Percentiles rank a stretch among this genome's conserved stretches.
Evolutionary conservation across 306 rosid species (phyloP).

Genomic region (Acacia melanoxylon): DNA sequence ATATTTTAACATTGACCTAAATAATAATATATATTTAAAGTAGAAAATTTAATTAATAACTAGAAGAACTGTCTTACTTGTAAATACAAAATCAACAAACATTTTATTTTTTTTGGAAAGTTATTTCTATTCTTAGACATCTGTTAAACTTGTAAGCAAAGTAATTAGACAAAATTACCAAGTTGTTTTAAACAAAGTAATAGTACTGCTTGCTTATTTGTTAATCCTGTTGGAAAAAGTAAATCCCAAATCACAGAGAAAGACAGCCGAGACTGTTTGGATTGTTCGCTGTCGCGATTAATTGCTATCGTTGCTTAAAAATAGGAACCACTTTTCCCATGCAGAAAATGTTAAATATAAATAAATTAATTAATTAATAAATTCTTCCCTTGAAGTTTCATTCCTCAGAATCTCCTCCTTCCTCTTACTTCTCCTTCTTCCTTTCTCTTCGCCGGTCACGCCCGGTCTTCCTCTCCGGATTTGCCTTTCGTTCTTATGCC

Average conservation of each 20-base stretch:
- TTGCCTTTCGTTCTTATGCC: background rate
- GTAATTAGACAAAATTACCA: background rate
- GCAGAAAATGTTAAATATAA: background rate
- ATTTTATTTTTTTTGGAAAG: background rate
- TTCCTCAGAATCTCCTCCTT: background rate
- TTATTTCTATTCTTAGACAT: background rate
- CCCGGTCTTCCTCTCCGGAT: background rate
- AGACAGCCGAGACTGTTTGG: background rate
- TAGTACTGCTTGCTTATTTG: background rate
- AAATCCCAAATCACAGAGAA: background rate
- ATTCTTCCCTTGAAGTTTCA: background rate
- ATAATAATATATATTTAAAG: too few species aligned
- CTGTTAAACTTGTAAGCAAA: background rate
- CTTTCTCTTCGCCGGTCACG: conserved; percentile 12
- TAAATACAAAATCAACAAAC: background rate
- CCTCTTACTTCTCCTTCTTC: background rate
- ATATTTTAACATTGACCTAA: too few species aligned
- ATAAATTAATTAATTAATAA: background rate
- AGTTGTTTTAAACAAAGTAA: background rate
- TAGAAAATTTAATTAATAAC: background rate
- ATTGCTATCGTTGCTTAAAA: background rate
- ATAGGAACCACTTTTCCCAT: background rate
- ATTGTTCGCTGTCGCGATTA: background rate
- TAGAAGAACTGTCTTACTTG: background rate
- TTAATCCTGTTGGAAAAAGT: background rate